phyloP scores from a whole-genome alignment of 2,329 filamentous ascomycete genomes.

The Aplosporella prunicola region DNA sequence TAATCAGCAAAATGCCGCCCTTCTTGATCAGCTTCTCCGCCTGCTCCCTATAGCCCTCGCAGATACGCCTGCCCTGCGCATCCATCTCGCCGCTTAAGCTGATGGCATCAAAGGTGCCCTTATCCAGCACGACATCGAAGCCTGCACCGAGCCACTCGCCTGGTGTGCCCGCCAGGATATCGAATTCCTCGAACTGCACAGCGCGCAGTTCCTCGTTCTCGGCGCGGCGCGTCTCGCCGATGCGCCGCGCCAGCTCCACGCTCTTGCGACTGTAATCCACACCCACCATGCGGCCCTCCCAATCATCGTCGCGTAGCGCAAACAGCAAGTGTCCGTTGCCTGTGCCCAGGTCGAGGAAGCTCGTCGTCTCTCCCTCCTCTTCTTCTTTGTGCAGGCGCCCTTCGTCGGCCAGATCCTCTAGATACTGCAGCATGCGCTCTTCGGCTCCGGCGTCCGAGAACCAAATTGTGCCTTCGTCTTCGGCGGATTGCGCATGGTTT shows the following conservation, averaged over 20 bases:
- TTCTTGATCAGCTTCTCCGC: constrained; percentile 59
- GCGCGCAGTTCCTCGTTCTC: constrained; percentile 18
- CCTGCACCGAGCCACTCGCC: constrained; percentile 52
- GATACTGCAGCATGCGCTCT: constrained; percentile 62
- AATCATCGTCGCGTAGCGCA: constrained; percentile 60
- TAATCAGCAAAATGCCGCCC: constrained; percentile 71
- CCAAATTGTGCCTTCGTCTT: constrained; percentile 85
- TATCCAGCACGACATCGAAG: constrained; percentile 92
- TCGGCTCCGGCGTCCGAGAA: constrained; percentile 91
- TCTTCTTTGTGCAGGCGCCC: constrained; percentile 34
- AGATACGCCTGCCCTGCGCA: constrained; percentile 48
- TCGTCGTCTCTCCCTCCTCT: constrained; percentile 23
- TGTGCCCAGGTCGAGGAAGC: constrained; percentile 80
- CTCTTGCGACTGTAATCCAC: constrained; percentile 79
- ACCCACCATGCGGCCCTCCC: constrained; percentile 63
- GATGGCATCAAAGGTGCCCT: constrained; percentile 95
- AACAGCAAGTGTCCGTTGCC: constrained; percentile 92
- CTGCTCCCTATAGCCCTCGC: constrained; percentile 64
- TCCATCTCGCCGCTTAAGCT: constrained; percentile 56
- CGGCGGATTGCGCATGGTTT: constrained; percentile 62
- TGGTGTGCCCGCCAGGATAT: constrained; percentile 37
- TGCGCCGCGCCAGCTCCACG: constrained; percentile 60
- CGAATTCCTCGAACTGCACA: constrained; percentile 44
- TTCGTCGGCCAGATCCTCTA: constrained; percentile 42
- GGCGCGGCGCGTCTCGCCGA: constrained; percentile 35